These are phyloP conservation scores for Podaxis sp. DNA, from an alignment of 768 basidiomycete species.

Conservation along the genomic window DNA sequence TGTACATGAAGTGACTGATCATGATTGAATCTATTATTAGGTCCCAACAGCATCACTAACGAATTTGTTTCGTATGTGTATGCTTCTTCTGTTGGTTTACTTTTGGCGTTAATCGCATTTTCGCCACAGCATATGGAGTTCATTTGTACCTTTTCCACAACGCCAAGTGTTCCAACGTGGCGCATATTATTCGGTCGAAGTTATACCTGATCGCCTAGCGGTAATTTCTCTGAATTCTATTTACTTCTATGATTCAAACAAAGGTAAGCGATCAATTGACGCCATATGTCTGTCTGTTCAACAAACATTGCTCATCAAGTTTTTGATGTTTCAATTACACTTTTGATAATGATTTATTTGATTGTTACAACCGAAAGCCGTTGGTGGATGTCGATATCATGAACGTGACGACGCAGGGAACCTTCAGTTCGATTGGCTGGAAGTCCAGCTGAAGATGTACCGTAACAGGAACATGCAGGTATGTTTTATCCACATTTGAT, in stretches of 20 bases:
- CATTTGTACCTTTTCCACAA: constrained; percentile 75
- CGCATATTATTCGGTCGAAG: constrained; percentile 80
- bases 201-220: constrained; percentile 70
- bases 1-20: not conserved
- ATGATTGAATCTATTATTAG: constrained; percentile 24
- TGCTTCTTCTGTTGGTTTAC: constrained; percentile 6
- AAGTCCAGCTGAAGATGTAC: constrained; percentile 72
- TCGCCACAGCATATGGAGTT: constrained; percentile 64
- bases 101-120: constrained; percentile 10
- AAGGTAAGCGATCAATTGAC: constrained; percentile 39
- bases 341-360: not conserved
- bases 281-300: not conserved
- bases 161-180: constrained; percentile 83
- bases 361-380: constrained; percentile 40
- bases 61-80: constrained; percentile 62
- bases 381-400: constrained; percentile 64
- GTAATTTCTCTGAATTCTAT: constrained; percentile 86
- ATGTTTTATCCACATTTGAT: constrained; percentile 17
- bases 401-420: constrained; percentile 81
- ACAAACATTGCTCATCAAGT: constrained; percentile 1
- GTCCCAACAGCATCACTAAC: constrained; percentile 65
- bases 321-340: constrained; percentile 13
- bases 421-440: constrained; percentile 85
- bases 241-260: constrained; percentile 89
- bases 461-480: constrained; percentile 73